Base-by-base conservation (phyloP, 306 rosid genomes). In the Cicer cuneatum region DNA sequence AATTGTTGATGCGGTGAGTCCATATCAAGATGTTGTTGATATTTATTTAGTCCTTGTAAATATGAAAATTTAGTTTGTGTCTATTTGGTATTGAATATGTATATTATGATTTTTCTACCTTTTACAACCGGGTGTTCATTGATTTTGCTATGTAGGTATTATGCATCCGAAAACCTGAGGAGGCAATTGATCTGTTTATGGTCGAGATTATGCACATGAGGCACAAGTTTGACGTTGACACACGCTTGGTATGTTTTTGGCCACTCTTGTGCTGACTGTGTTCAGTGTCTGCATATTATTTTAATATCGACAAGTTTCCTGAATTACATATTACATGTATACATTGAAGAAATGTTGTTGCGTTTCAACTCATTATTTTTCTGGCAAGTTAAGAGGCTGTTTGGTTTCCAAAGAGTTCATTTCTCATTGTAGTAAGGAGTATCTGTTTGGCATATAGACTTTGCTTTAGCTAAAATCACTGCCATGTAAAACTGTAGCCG, bases 121-220 rank as follows among this genome's bases (percentile, higher is more conserved):
- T 45, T 51, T 76, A 29, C 80, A 49, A 76, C 67, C 9, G 37
- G 10, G 59, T 79, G 40, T 66, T 29, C 39, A 57, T 7, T 78
- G 21, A 75, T 13, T 84, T 78, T 47, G 10, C n/a, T 69, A 21
- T 60, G 79, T 83, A 94, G 99, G 90, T 94, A 85, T 84, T 90
- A 56, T 87, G 97, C 75, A 70, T 94, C 69, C 88, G 97, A 18
- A 92, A 89, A 69, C 97, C 97, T 11, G 96, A 92, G 82, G 97
- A 94, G 75, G 74, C 81, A 46, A 89, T 92, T 84, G 99, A 92
- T 82, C 83, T 94, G 54, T 94, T 94, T 81, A 94, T 94, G 99
- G 97, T 94, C 70, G 99, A 94, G 87, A 90, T 89, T 61, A 94
- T 94, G 97, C 99, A 94, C 82, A 94, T 94, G 99, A 87, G 97